Conservation (phyloP, 805 yeast genomes). For the Yarrowia deformans region DNA sequence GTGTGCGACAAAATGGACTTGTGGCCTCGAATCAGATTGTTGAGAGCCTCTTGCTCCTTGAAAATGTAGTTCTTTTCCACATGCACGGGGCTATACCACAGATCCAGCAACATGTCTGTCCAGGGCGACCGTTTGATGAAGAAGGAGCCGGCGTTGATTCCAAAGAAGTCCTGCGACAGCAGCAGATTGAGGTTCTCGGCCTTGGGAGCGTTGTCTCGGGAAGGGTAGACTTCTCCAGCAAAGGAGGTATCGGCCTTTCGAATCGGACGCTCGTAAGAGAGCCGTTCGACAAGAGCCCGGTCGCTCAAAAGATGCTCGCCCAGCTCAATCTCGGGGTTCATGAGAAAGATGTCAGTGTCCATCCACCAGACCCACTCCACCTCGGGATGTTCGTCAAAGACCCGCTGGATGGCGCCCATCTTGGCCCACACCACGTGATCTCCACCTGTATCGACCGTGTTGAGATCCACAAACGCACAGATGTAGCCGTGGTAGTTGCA, state of each 20-base stretch:
- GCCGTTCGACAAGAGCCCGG: slow-evolving; percentile 44
- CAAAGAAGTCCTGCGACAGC: slow-evolving; percentile 47
- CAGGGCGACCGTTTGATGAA: slow-evolving; percentile 45
- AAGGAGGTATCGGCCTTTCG: slow-evolving; percentile 41
- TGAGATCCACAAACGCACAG: slow-evolving; percentile 46
- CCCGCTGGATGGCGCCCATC: slow-evolving; percentile 49
- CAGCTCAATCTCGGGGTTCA: slow-evolving; percentile 48
- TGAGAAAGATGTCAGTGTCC: slow-evolving; percentile 51
- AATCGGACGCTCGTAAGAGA: slow-evolving; percentile 45
- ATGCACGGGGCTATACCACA: slow-evolving; percentile 47
- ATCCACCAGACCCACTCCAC: slow-evolving; percentile 55
- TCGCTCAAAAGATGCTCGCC: slow-evolving; percentile 47
- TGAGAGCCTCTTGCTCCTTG: slow-evolving; percentile 47
- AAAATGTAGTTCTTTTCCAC: slow-evolving; percentile 41
- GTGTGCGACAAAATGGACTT: slow-evolving; percentile 43
- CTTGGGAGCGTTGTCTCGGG: slow-evolving; percentile 4
- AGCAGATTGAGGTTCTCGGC: slow-evolving; percentile 45
- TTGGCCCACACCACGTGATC: slow-evolving; percentile 49
- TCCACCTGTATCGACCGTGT: slow-evolving; percentile 42
- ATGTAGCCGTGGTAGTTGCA: slow-evolving; percentile 49
- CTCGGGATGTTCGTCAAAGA: slow-evolving; percentile 48
- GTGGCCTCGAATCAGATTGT: slow-evolving; percentile 42
- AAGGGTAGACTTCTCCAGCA: slow-evolving; percentile 30
- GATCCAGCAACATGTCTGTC: slow-evolving; percentile 45
- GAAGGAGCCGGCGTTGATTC: slow-evolving; percentile 50